Conservation (phyloP, 768 basidiomycete genomes). For the Crepidotus variabilis region DNA sequence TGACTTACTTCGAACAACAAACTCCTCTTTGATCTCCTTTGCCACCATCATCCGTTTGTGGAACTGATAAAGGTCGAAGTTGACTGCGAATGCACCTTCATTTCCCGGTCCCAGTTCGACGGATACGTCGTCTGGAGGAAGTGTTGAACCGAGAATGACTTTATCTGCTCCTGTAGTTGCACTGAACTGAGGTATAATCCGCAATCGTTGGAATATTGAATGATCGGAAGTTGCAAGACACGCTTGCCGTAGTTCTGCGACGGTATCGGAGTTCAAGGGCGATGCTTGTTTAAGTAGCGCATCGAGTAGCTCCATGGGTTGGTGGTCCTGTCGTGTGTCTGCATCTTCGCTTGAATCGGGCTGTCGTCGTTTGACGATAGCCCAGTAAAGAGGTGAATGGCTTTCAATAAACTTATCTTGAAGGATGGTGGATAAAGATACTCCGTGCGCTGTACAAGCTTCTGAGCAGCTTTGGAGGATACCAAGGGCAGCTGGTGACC, state of each 20-base stretch:
- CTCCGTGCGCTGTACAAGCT: constrained; percentile 46
- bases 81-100: constrained; percentile 51
- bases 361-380: constrained; percentile 53
- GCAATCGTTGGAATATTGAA: constrained; percentile 52
- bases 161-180: constrained; percentile 50
- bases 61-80: constrained; percentile 52
- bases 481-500: constrained; percentile 29
- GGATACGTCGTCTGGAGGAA: constrained; percentile 44
- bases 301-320: constrained; percentile 38
- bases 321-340: constrained; percentile 17
- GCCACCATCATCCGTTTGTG: constrained; percentile 67
- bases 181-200: constrained; percentile 46
- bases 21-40: constrained; percentile 52
- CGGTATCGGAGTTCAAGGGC: constrained; percentile 35
- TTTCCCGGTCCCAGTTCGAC: constrained; percentile 47
- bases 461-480: constrained; percentile 63
- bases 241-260: constrained; percentile 61
- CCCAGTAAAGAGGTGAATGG: constrained; percentile 73
- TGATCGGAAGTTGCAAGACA: constrained; percentile 64
- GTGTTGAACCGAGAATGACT: constrained; percentile 37
- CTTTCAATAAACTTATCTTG: constrained; percentile 66
- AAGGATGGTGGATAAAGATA: constrained; percentile 53
- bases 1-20: constrained; percentile 52
- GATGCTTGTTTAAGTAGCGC: constrained; percentile 49
- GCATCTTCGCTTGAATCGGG: constrained; percentile 12